A percentile compares a stretch with the other conserved stretches of the same genome.
Evolutionary conservation across 192 early-diverging fungal genomes (phyloP).

Genomic region (Glomus cerebriforme): DNA sequence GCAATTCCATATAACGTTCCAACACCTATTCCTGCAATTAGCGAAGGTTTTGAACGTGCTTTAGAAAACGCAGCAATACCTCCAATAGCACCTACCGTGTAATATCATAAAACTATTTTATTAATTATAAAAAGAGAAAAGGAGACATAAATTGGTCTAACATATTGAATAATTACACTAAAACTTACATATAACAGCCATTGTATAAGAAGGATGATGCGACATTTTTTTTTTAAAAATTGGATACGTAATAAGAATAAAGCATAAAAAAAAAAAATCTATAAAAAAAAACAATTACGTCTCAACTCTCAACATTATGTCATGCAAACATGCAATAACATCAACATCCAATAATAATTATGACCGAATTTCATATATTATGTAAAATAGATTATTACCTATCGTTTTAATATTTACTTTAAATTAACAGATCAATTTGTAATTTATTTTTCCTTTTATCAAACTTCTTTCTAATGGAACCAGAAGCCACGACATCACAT

Average conservation of each 20-base stretch:
- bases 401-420: no score
- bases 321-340: no score
- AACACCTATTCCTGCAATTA: constrained; percentile 43
- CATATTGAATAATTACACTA: background rate
- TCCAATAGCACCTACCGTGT: constrained; percentile 16
- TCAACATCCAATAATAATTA: no score
- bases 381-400: no score
- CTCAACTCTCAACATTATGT: no score
- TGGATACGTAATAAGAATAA: no score
- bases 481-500: background rate
- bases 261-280: background rate
- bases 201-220: constrained; percentile 40
- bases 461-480: background rate
- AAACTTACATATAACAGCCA: constrained; percentile 36
- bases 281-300: no score
- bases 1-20: constrained; percentile 45
- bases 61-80: constrained; percentile 41
- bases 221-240: constrained; percentile 29
- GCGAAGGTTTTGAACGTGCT: constrained; percentile 43
- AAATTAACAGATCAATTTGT: no score
- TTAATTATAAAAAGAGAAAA: background rate
- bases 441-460: background rate
- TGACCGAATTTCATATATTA: no score
- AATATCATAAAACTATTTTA: background rate
- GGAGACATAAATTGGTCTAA: background rate